Percentiles rank a stretch among this genome's conserved stretches.
phyloP scores from a whole-genome alignment of 441 rosid species.

The Jatropha multifida region DNA sequence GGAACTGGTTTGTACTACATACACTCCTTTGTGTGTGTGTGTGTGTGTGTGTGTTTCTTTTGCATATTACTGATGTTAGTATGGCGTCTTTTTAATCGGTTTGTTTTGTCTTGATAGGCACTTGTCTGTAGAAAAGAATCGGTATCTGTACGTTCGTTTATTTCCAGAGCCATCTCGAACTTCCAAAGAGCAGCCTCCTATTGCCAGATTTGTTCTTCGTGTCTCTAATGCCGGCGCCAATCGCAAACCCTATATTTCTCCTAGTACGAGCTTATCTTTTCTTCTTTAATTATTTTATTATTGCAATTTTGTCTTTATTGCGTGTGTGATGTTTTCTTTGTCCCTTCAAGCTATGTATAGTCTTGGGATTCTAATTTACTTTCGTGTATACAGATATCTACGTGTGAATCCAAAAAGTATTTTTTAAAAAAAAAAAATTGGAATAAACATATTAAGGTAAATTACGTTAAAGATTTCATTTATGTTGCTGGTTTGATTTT shows the following conservation, averaged over 20 bases:
- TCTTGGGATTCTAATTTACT: neutral
- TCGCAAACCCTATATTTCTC: conserved; percentile 60
- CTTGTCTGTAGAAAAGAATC: conserved; percentile 80
- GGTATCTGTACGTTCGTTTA: conserved; percentile 59
- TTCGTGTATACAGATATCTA: too few species aligned
- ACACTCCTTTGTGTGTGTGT: too few species aligned
- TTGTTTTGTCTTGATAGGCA: conserved; percentile 41
- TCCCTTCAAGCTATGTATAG: neutral
- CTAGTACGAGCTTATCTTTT: conserved; percentile 30
- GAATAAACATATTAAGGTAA: neutral
- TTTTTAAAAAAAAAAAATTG: too few species aligned
- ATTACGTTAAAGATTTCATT: neutral
- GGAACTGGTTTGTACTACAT: conserved; percentile 65
- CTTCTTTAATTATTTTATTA: neutral
- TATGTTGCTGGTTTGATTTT: neutral
- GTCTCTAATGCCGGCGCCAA: conserved; percentile 52
- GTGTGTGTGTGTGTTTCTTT: neutral
- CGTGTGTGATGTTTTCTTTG: neutral
- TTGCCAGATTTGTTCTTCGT: conserved; percentile 34
- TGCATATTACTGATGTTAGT: neutral
- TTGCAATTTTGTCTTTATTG: neutral
- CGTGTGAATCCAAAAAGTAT: too few species aligned
- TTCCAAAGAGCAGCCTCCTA: conserved; percentile 77
- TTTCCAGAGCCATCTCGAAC: conserved; percentile 74
- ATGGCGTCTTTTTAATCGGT: neutral